Percentiles rank a stretch among this genome's conserved stretches.
Conservation (phyloP, 2,329 filamentous ascomycete species). For the Pestalotiopsis sp. region DNA sequence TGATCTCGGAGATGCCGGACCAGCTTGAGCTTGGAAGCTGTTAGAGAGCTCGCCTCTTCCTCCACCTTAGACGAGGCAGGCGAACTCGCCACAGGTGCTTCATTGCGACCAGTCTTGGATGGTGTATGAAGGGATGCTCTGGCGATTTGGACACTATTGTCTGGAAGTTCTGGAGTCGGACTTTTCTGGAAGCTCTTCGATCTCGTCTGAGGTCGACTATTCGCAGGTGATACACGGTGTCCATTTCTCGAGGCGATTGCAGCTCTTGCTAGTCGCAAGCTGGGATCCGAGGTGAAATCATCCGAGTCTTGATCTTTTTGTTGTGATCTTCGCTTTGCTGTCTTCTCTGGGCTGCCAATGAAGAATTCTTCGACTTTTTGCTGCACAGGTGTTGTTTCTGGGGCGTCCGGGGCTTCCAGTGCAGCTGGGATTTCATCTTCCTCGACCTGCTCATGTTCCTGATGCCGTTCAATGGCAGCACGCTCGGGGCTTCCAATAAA, state of each 20-base stretch:
- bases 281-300: slow-evolving; percentile 7
- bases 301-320: neutral
- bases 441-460: neutral
- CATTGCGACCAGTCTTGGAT: slow-evolving; percentile 18
- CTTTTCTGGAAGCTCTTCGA: slow-evolving; percentile 14
- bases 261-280: slow-evolving; percentile 15
- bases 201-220: slow-evolving; percentile 13
- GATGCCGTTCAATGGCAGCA: neutral
- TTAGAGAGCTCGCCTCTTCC: slow-evolving; percentile 31
- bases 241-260: slow-evolving; percentile 12
- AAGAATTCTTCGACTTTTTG: neutral
- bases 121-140: slow-evolving; percentile 25
- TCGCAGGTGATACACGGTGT: slow-evolving; percentile 14
- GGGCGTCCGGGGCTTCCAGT: neutral
- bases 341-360: slow-evolving; percentile 3
- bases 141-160: slow-evolving; percentile 22
- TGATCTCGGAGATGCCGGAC: slow-evolving; percentile 47
- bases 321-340: slow-evolving; percentile 3
- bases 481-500: neutral
- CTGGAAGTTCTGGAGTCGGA: slow-evolving; percentile 9
- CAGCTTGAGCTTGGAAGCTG: slow-evolving; percentile 48
- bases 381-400: neutral
- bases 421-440: neutral
- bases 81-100: slow-evolving; percentile 10
- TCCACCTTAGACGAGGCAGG: slow-evolving; percentile 19